Conservation (phyloP, 148 eudicot species). For the Silene latifolia region DNA sequence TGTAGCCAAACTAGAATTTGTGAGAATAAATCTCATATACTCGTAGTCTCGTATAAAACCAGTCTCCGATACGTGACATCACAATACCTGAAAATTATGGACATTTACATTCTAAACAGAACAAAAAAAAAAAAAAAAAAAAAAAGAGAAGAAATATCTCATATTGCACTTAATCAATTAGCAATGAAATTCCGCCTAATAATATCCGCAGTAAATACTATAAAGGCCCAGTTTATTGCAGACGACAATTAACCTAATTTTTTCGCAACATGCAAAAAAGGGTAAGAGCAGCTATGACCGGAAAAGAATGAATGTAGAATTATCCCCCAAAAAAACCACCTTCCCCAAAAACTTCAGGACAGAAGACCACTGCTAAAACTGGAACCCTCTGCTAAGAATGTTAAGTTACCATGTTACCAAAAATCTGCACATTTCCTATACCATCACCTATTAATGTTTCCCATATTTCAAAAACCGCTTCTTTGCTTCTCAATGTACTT, state of each 20-base stretch:
- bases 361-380: conserved; percentile 47
- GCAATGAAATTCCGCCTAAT: neutral
- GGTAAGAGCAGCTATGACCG: neutral
- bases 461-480: conserved; percentile 18
- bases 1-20: no score
- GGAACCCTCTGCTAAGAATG: conserved; percentile 43
- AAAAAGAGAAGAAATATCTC: neutral
- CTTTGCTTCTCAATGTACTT: conserved; percentile 58
- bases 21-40: no score
- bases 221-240: neutral
- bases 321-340: conserved; percentile 14
- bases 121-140: no score
- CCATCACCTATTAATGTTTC: conserved; percentile 23
- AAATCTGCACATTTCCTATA: conserved; percentile 40
- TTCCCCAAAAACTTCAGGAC: conserved; percentile 36
- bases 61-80: no score
- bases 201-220: neutral
- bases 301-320: neutral
- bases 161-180: neutral
- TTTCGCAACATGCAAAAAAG: neutral
- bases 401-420: conserved; percentile 6
- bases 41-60: no score
- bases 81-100: neutral
- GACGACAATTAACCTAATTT: neutral
- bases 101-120: neutral